Conservation (phyloP, 129 eudicot genomes). For the Sambucus nigra region DNA sequence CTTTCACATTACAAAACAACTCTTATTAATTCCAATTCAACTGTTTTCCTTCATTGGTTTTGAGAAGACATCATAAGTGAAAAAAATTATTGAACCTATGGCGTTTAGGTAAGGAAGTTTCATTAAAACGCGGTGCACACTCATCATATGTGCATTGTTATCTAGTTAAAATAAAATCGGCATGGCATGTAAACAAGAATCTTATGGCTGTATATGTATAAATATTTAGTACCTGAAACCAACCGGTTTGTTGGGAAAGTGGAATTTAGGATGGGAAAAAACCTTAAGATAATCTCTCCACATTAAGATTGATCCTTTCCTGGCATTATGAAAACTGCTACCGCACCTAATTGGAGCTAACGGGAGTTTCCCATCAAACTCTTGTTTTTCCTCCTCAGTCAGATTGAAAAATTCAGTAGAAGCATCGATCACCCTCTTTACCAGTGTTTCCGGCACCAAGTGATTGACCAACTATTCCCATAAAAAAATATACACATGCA, state of each 20-base stretch:
- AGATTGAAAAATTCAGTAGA: conserved; percentile 8
- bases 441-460: conserved; percentile 14
- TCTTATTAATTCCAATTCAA: too few relatives aligned
- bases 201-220: neutral
- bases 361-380: conserved; percentile 11
- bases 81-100: too few relatives aligned
- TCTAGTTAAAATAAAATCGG: neutral
- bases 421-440: neutral
- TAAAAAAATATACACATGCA: too few relatives aligned
- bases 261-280: conserved; percentile 30
- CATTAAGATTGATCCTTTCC: conserved; percentile 11
- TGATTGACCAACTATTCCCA: conserved; percentile 15
- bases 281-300: conserved; percentile 38
- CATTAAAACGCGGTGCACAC: too few relatives aligned
- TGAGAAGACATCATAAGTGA: too few relatives aligned
- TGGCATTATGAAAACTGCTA: too few relatives aligned
- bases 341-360: too few relatives aligned
- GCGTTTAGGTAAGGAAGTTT: too few relatives aligned
- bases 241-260: conserved; percentile 25
- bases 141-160: too few relatives aligned
- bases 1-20: too few relatives aligned
- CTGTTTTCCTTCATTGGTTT: too few relatives aligned
- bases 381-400: conserved; percentile 6
- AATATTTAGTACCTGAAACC: conserved; percentile 22
- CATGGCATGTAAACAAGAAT: neutral